Base-by-base conservation (phyloP, 352 stramenopile species). In the Pythium rhizo-oryzae region DNA sequence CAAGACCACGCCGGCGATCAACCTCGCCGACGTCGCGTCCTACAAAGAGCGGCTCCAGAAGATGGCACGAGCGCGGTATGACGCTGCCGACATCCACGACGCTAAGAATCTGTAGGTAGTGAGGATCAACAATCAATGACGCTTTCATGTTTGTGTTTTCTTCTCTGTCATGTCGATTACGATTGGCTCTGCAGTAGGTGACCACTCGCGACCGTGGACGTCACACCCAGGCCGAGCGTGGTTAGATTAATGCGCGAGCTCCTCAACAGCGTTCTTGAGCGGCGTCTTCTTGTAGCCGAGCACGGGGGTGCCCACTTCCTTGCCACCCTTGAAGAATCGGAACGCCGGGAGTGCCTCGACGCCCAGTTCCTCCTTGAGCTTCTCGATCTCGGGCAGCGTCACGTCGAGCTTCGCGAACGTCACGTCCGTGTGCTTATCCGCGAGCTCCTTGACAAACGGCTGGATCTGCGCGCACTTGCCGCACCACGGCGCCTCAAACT, bases 401-500 rank as follows among this genome's bases (percentile, higher is more conserved):
- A 90, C 85, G 67, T 94, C 84, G 51, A 93, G 59, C 76, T 91
- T 92, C 15, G 83, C 84, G 69, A 96, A 96, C 67, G 76, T 89
- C 70, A 94, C 78, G 25, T 89, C 81, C 52, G 73, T 65, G 71
- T 92, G 70, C 54, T 88, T 82, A 37, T 76, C 76, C 0, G 87
- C 85, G 46, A 96, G 78, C 44, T 90, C 82, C 65, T 81, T 63
- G 30, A 93, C 80, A 61, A 89, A 91, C 24, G 85, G 85, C 59
- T 85, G 79, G 67, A 96, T 96, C 79, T 96, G 85, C 53, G 76
- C 60, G 69, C 87, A 96, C 74, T 96, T 96, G 73, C 87, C 87
- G 64, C 87, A 96, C 87, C 87, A 96, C 18, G 87, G 87, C n/a
- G 85, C 87, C 74, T 89, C 87, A 43, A 96, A 96, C 63, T 96